A percentile compares a stretch with the other conserved stretches of the same genome.
These are phyloP conservation scores for rapeseed (Brassica napus) DNA, from an alignment of 345 rosid genomes.

Conservation along the genomic window Da-Ae NC_063444.1:6556501-6557000, in stretches of 20 bases:
- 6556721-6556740: constrained; percentile 58
- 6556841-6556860: constrained; percentile 1
- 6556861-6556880: constrained; percentile 5
- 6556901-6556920: not conserved
- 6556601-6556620: constrained; percentile 64
- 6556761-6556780: constrained; percentile 48
- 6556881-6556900: not conserved
- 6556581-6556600: constrained; percentile 76
- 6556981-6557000: not conserved
- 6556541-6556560: constrained; percentile 73
- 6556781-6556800: constrained; percentile 47
- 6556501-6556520: constrained; percentile 52
- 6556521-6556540: constrained; percentile 64
- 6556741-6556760: constrained; percentile 43
- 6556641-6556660: constrained; percentile 81
- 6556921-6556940: not conserved
- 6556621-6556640: constrained; percentile 54
- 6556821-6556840: not conserved
- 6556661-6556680: constrained; percentile 88
- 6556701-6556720: constrained; percentile 69
- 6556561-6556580: constrained; percentile 70
- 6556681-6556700: constrained; percentile 78
- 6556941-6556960: not conserved
- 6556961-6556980: not conserved
- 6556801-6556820: too few species aligned